These are phyloP conservation scores for Stachybotrys chlorohalonatus DNA, from an alignment of 2,329 filamentous ascomycete genomes.

Conservation along the genomic window DNA sequence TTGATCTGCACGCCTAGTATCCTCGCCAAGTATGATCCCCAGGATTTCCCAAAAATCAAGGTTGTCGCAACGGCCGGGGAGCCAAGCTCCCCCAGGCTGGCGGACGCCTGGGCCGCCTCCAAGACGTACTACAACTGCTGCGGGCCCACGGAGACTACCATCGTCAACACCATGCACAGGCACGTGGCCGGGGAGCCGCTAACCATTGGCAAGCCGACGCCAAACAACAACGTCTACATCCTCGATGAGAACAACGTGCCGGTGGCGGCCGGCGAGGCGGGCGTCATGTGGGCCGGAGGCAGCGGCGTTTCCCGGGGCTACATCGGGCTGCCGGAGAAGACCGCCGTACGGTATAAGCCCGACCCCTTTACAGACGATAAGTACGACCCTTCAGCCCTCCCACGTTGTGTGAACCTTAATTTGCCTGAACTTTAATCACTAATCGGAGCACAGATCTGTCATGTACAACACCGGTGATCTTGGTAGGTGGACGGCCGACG, in stretches of 20 bases:
- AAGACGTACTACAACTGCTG: slow-evolving; percentile 46
- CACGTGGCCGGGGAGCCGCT: slow-evolving; percentile 34
- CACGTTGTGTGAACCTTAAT: background rate
- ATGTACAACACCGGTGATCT: slow-evolving; percentile 56
- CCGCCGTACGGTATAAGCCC: slow-evolving; percentile 35
- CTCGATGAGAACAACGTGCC: slow-evolving; percentile 36
- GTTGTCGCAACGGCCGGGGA: slow-evolving; percentile 45
- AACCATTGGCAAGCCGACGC: slow-evolving; percentile 45
- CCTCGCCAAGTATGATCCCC: slow-evolving; percentile 36
- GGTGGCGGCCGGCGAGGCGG: slow-evolving; percentile 36
- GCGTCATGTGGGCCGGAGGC: slow-evolving; percentile 50
- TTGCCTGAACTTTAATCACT: background rate
- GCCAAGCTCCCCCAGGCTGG: slow-evolving; percentile 36
- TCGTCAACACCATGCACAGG: slow-evolving; percentile 45
- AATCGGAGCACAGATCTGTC: slow-evolving; percentile 11
- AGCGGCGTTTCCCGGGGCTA: slow-evolving; percentile 46
- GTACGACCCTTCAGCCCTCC: slow-evolving; percentile 19
- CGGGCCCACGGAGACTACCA: slow-evolving; percentile 51
- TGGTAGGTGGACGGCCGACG: slow-evolving; percentile 41
- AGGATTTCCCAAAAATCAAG: slow-evolving; percentile 39
- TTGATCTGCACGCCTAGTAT: slow-evolving; percentile 48
- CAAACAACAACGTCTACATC: slow-evolving; percentile 48
- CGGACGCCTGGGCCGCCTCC: slow-evolving; percentile 43
- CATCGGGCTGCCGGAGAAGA: slow-evolving; percentile 42
- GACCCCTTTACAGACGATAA: slow-evolving; percentile 43